Percentiles rank a stretch among this genome's conserved stretches.
Evolutionary conservation across 2,329 filamentous ascomycete species (phyloP).

Genomic region (Trichoderma sp.): DNA sequence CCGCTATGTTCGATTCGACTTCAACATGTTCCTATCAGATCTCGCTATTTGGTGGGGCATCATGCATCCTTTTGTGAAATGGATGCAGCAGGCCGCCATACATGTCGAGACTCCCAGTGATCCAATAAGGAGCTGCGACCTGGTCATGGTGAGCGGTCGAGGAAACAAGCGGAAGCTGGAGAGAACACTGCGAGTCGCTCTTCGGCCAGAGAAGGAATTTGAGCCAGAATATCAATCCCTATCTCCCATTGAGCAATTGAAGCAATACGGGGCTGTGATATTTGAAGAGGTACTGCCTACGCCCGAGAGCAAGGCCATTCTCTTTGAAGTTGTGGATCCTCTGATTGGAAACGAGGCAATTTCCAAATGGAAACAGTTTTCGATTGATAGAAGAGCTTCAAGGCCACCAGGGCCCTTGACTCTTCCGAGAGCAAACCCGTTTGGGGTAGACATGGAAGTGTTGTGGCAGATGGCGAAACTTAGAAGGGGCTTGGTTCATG

Average conservation of each 20-base stretch:
- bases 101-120: not conserved
- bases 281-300: slow-evolving; percentile 11
- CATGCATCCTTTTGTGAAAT: slow-evolving; percentile 19
- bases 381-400: not conserved
- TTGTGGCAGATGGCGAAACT: slow-evolving; percentile 13
- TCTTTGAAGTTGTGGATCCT: slow-evolving; percentile 18
- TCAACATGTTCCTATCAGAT: slow-evolving; percentile 25
- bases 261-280: slow-evolving; percentile 6
- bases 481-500: slow-evolving; percentile 9
- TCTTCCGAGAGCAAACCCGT: not conserved
- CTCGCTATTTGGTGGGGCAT: slow-evolving; percentile 19
- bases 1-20: slow-evolving; percentile 16
- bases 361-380: slow-evolving; percentile 15
- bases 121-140: slow-evolving; percentile 17
- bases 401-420: not conserved
- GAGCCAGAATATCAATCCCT: not conserved
- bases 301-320: slow-evolving; percentile 11
- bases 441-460: slow-evolving; percentile 1
- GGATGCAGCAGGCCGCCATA: slow-evolving; percentile 19
- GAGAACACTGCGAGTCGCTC: slow-evolving; percentile 4
- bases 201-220: slow-evolving; percentile 10
- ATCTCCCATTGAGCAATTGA: not conserved
- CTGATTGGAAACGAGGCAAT: slow-evolving; percentile 13
- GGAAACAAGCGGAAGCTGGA: slow-evolving; percentile 13
- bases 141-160: slow-evolving; percentile 21